Percentiles rank a stretch among this genome's conserved stretches.
These are phyloP conservation scores for Mucor lusitanicus DNA, from an alignment of 371 early-diverging fungal species.

Conservation along the genomic window DNA sequence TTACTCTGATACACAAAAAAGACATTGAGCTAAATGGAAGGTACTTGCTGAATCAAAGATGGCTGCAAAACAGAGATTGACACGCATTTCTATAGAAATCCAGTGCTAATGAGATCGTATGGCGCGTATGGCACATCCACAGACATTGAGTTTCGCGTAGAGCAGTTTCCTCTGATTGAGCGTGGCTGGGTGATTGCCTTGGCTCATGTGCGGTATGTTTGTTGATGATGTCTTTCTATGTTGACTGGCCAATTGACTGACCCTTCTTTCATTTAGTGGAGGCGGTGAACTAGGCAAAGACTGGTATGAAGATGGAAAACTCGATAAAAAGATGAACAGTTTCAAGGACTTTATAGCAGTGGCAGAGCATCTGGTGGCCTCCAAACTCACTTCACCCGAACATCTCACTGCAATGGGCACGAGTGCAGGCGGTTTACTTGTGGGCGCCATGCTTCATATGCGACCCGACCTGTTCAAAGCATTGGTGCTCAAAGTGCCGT, in stretches of 20 bases:
- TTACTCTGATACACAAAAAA: constrained; percentile 70
- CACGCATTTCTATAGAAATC: constrained; percentile 48
- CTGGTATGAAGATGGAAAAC: constrained; percentile 79
- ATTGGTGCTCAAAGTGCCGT: constrained; percentile 80
- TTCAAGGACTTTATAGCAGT: constrained; percentile 73
- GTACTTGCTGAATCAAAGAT: constrained; percentile 21
- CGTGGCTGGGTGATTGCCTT: constrained; percentile 84
- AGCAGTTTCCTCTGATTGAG: constrained; percentile 74
- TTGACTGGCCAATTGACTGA: not conserved
- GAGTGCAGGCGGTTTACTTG: constrained; percentile 80
- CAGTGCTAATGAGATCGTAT: constrained; percentile 76
- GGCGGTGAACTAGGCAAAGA: constrained; percentile 78
- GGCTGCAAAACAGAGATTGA: not conserved
- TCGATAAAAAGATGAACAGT: constrained; percentile 69
- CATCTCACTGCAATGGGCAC: constrained; percentile 67
- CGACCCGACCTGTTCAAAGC: constrained; percentile 79
- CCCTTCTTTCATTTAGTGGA: constrained; percentile 50
- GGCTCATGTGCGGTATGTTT: constrained; percentile 84
- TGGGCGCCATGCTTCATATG: constrained; percentile 71
- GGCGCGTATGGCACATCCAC: constrained; percentile 85
- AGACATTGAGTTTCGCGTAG: constrained; percentile 82
- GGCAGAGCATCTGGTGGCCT: constrained; percentile 60
- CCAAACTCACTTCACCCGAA: constrained; percentile 52
- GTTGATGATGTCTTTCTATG: not conserved
- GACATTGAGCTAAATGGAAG: constrained; percentile 48